Evolutionary conservation across 177 flowering plant genomes (phyloP).

Genomic region (Telopea speciosissima): DNA sequence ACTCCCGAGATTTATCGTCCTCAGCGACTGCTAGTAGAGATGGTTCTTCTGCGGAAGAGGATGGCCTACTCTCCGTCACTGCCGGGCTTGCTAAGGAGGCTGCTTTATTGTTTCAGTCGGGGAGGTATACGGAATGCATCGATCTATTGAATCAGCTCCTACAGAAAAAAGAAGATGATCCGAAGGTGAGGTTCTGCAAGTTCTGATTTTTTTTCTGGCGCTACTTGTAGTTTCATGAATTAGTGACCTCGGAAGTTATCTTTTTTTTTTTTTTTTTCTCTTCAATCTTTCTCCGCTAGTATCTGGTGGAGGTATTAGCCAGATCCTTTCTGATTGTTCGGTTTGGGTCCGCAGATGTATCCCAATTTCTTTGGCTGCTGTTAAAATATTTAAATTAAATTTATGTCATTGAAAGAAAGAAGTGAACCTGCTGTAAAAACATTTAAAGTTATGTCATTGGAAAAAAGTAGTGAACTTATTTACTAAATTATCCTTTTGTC

Average conservation of each 20-base stretch:
- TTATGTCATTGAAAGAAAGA: background rate
- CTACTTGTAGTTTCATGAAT: background rate
- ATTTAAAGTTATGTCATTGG: background rate
- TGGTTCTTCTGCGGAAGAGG: slow-evolving; percentile 44
- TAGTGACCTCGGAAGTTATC: background rate
- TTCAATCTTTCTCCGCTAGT: background rate
- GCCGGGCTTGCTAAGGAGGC: slow-evolving; percentile 73
- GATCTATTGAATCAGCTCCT: slow-evolving; percentile 54
- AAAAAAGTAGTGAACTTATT: background rate
- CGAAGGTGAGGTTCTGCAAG: slow-evolving; percentile 44
- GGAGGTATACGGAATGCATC: slow-evolving; percentile 60
- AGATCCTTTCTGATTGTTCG: background rate
- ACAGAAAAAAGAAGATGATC: slow-evolving; percentile 69
- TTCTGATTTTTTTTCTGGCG: background rate
- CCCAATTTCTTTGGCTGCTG: background rate
- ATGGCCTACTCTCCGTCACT: slow-evolving; percentile 38
- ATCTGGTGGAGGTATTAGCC: background rate
- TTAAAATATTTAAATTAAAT: background rate
- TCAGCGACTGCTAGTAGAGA: slow-evolving; percentile 23
- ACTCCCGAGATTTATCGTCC: slow-evolving; percentile 45
- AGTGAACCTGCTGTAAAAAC: background rate
- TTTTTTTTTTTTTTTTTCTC: background rate
- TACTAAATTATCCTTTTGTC: no score
- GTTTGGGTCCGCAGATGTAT: background rate
- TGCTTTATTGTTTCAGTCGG: slow-evolving; percentile 51